Conservation (phyloP, 257 asterid genomes). For the Ocimum tenuiflorum region DNA sequence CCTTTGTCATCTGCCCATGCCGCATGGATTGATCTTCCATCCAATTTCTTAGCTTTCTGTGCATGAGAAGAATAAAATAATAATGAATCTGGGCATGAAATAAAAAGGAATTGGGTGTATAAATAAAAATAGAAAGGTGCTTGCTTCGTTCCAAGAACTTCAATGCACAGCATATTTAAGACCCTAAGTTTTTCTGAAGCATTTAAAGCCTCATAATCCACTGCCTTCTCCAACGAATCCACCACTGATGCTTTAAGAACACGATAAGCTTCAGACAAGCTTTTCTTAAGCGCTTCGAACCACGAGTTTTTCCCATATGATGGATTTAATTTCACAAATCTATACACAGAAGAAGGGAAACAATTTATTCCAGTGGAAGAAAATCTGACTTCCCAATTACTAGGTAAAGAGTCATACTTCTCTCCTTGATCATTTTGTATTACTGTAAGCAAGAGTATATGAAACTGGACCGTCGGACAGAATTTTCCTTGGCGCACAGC, state of each 20-base stretch:
- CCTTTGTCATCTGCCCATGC: conserved; percentile 35
- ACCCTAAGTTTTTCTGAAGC: conserved; percentile 55
- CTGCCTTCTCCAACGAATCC: conserved; percentile 30
- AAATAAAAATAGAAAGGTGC: conserved; percentile 17
- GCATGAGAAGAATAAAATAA: background rate
- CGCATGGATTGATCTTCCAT: conserved; percentile 39
- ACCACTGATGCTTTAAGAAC: conserved; percentile 28
- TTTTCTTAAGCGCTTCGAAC: conserved; percentile 38
- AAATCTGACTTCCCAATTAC: conserved; percentile 3
- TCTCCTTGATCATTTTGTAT: conserved; percentile 41
- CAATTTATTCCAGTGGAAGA: background rate
- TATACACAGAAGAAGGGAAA: conserved; percentile 18
- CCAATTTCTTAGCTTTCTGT: conserved; percentile 59
- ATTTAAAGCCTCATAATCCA: conserved; percentile 41
- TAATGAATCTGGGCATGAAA: background rate
- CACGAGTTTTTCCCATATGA: conserved; percentile 36
- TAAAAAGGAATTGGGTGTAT: background rate
- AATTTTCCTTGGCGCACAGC: conserved; percentile 39
- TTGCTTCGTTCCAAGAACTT: conserved; percentile 62
- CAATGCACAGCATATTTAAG: conserved; percentile 57
- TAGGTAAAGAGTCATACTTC: conserved; percentile 34
- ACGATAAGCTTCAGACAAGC: conserved; percentile 38
- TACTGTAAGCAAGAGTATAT: conserved; percentile 37
- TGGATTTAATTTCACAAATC: conserved; percentile 26
- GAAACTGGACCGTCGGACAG: conserved; percentile 44